Evolutionary conservation across 805 yeast species (phyloP).

Genomic region (Zygosaccharomyces kombuchaensis): DNA sequence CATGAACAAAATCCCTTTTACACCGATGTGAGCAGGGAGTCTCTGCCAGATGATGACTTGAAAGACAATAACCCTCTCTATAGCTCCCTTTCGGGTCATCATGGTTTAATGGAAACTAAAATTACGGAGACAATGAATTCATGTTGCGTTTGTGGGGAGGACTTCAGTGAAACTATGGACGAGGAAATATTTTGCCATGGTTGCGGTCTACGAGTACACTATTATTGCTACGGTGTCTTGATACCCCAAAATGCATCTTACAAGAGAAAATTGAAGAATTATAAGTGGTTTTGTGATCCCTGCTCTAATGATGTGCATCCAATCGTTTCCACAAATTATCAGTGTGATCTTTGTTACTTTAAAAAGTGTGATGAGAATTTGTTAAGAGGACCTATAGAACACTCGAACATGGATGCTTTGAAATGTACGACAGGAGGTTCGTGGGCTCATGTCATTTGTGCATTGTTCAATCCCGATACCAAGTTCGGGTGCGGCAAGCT

Average conservation of each 20-base stretch:
- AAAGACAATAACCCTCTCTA: not conserved
- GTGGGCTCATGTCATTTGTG: conserved; percentile 80
- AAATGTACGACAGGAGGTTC: conserved; percentile 61
- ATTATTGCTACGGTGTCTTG: conserved; percentile 59
- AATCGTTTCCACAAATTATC: conserved; percentile 48
- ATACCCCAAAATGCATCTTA: not conserved
- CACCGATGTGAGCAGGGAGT: not conserved
- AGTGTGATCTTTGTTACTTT: conserved; percentile 62
- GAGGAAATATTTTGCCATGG: conserved; percentile 45
- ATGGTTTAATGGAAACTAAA: not conserved
- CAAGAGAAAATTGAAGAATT: conserved; percentile 8
- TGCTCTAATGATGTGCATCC: conserved; percentile 72
- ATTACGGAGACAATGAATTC: conserved; percentile 23
- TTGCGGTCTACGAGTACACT: conserved; percentile 71
- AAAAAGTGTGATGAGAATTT: conserved; percentile 47
- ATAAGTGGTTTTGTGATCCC: conserved; percentile 74
- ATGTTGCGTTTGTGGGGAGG: conserved; percentile 57
- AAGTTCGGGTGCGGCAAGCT: conserved; percentile 40
- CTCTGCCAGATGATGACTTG: not conserved
- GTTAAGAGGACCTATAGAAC: conserved; percentile 39
- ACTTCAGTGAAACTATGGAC: conserved; percentile 21
- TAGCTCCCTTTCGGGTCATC: not conserved
- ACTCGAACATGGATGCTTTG: conserved; percentile 55
- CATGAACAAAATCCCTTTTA: not conserved
- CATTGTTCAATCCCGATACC: conserved; percentile 48